Evolutionary conservation across 768 basidiomycete genomes (phyloP), one percentile per base, ranked within the genome.

Genomic region (Boletus sp.): DNA sequence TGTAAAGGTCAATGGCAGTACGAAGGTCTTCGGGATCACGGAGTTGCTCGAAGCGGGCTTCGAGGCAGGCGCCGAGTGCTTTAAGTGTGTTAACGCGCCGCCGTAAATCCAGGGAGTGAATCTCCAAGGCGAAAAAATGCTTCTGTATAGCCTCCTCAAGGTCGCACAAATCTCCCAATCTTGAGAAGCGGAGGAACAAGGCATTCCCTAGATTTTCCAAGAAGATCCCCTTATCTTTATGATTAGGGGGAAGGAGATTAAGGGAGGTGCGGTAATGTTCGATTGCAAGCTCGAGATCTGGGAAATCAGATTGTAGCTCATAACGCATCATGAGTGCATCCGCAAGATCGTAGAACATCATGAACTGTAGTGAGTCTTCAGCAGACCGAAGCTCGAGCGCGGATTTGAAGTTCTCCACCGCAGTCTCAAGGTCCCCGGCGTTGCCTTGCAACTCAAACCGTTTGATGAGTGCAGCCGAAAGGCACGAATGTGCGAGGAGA

Each of bases 221-320:
- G 30, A 60, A 54, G 17, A 56, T 28, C 2, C 58, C 62, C 17
- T 60, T 57, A 5, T 64, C 53, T 41, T 57, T 52, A 33, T 63
- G 49, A 46, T 54, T 36, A 12, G 62, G 15, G 7, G 70, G 47
- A 35, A 66, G 54, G 9, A 68, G 51, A 4, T 47, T 30, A 3
- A 70, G 53, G 47, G 70, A 61, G 4, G 56, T 55, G 39, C 62
- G 59, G 49, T 67, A 67, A 46, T 71, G 63, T 29, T 59, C 42
- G 10, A 71, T 57, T 2, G 70, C 71, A 36, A 62, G 54, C 30
- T 75, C 64, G 28, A 75, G 62, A 47, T 75, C 73, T 14, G 54
- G 20, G 9, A 59, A 32, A 29, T 66, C 41, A 5, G 54, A 57
- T 10, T 55, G 53, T 3, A 62, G 52, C 28, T 65, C 63, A 49